phyloP scores from a whole-genome alignment of 805 yeast species.

The Ogataea polymorpha region DNA sequence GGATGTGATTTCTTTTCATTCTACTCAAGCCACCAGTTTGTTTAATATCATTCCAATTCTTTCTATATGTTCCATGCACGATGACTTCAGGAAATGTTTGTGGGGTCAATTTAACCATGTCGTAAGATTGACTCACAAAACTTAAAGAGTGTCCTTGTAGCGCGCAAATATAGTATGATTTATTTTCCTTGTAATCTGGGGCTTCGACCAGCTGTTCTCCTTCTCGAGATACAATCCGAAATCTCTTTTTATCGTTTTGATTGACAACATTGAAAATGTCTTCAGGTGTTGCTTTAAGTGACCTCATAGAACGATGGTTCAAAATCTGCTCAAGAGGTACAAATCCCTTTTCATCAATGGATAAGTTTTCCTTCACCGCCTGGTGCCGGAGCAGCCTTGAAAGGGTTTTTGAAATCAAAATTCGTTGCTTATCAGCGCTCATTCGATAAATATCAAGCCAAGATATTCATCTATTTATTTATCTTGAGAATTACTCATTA shows the following conservation, averaged over 20 bases:
- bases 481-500: conserved; percentile 1
- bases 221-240: conserved; percentile 38
- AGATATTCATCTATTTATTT: no score
- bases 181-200: conserved; percentile 12
- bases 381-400: conserved; percentile 84
- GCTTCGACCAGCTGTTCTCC: conserved; percentile 20
- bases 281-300: conserved; percentile 48
- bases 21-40: conserved; percentile 53
- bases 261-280: conserved; percentile 63
- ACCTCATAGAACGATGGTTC: conserved; percentile 53
- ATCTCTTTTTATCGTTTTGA: conserved; percentile 69
- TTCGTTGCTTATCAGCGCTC: conserved; percentile 2
- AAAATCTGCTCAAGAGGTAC: conserved; percentile 53
- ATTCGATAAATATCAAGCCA: background rate
- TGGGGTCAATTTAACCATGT: conserved; percentile 16
- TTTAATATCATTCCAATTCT: conserved; percentile 47
- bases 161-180: conserved; percentile 62
- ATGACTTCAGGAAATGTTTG: conserved; percentile 48
- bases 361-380: conserved; percentile 64
- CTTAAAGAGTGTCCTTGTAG: conserved; percentile 86
- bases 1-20: conserved; percentile 84
- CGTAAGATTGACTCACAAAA: conserved; percentile 37
- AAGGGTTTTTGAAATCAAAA: conserved; percentile 65
- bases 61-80: conserved; percentile 75
- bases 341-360: conserved; percentile 68